These are phyloP conservation scores for Phaeomoniella chlamydospora DNA, from an alignment of 2,329 filamentous ascomycete genomes.

Conservation along the genomic window DNA sequence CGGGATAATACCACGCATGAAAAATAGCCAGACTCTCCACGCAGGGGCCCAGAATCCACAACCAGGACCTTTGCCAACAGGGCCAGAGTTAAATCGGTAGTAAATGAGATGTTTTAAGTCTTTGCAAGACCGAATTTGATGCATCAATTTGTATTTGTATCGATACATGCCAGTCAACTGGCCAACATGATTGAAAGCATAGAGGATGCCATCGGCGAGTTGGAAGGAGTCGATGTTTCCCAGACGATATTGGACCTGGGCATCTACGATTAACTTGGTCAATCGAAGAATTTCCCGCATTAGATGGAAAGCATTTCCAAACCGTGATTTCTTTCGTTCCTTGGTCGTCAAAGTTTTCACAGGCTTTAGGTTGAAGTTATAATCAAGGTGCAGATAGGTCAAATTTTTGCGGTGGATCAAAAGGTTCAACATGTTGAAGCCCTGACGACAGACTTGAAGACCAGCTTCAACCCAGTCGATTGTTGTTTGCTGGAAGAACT, in stretches of 20 bases:
- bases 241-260: conserved; percentile 91
- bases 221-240: conserved; percentile 99
- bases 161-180: conserved; percentile 99
- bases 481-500: conserved; percentile 98
- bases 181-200: conserved; percentile 97
- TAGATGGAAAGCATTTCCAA: conserved; percentile 96
- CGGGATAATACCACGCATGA: conserved; percentile 96
- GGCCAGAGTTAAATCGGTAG: conserved; percentile 94
- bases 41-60: conserved; percentile 99
- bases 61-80: conserved; percentile 91
- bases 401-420: conserved; percentile 97
- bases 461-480: conserved; percentile 99
- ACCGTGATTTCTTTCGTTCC: conserved; percentile 97
- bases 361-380: conserved; percentile 98
- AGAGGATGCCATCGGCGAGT: conserved; percentile 94
- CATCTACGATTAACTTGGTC: conserved; percentile 95
- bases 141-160: conserved; percentile 99
- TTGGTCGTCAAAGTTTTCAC: conserved; percentile 98
- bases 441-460: conserved; percentile 92
- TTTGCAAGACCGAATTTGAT: conserved; percentile 97
- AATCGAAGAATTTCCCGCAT: conserved; percentile 95
- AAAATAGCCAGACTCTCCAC: conserved; percentile 98
- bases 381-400: conserved; percentile 95
- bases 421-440: conserved; percentile 98
- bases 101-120: conserved; percentile 98